Percentiles rank a stretch among this genome's conserved stretches.
Evolutionary conservation across 2,329 filamentous ascomycete genomes (phyloP).

Genomic region (Fusarium foetens): DNA sequence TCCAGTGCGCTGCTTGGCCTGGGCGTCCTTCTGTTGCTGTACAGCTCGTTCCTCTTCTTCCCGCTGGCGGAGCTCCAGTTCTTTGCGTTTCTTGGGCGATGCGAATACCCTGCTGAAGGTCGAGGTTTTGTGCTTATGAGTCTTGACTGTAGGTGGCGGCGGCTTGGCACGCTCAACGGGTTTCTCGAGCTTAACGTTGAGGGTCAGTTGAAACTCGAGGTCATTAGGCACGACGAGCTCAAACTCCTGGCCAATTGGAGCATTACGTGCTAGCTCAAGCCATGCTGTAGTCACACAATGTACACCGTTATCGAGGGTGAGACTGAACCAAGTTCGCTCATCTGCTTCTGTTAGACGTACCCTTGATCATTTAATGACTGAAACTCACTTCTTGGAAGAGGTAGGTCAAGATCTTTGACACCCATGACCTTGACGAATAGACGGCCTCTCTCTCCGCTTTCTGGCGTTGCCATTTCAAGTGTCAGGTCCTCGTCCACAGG

Average conservation of each 20-base stretch:
- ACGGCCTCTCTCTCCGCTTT: conserved; percentile 86
- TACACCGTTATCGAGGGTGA: conserved; percentile 97
- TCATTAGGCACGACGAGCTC: conserved; percentile 97
- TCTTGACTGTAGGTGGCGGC: conserved; percentile 69
- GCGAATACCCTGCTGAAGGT: conserved; percentile 93
- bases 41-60: conserved; percentile 82
- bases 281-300: conserved; percentile 98
- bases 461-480: conserved; percentile 70
- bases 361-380: neutral
- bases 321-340: conserved; percentile 91
- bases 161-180: conserved; percentile 68
- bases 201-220: conserved; percentile 96
- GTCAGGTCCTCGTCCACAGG: conserved; percentile 73
- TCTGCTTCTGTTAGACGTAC: conserved; percentile 60
- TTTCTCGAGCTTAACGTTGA: conserved; percentile 93
- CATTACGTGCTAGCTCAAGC: conserved; percentile 90
- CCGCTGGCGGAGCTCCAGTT: conserved; percentile 84
- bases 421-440: conserved; percentile 99
- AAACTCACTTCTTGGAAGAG: conserved; percentile 86
- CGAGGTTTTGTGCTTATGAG: conserved; percentile 79
- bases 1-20: conserved; percentile 68
- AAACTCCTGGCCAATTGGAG: conserved; percentile 97
- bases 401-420: conserved; percentile 93
- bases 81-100: conserved; percentile 96
- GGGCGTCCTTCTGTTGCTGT: conserved; percentile 71